Conservation (phyloP, 257 asterid genomes). For the Solanum sejunctum region DNA sequence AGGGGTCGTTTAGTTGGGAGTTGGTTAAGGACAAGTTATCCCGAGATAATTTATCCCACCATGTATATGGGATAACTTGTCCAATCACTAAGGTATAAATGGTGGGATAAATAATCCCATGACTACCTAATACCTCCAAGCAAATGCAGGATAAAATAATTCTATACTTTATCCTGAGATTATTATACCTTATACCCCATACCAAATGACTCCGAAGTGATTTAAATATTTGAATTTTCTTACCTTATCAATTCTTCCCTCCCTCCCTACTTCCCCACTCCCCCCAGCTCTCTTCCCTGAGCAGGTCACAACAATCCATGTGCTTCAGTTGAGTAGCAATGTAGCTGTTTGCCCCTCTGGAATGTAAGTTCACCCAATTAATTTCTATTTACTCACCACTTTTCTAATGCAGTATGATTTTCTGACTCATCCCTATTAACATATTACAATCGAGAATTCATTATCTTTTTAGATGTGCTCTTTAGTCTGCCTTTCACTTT, state of each 20-base stretch:
- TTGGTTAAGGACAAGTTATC: too few species aligned
- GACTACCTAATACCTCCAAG: too few species aligned
- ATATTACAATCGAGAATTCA: not conserved
- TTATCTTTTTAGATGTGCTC: not conserved
- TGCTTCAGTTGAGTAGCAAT: slow-evolving; percentile 68
- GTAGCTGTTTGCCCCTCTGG: slow-evolving; percentile 70
- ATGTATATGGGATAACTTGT: too few species aligned
- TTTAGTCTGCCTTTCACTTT: not conserved
- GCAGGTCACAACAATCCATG: slow-evolving; percentile 56
- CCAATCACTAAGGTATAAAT: too few species aligned
- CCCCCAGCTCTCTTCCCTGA: slow-evolving; percentile 59
- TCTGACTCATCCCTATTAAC: not conserved
- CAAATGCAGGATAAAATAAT: too few species aligned
- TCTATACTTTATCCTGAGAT: too few species aligned
- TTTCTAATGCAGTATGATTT: not conserved
- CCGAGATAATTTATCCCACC: too few species aligned
- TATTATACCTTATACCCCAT: too few species aligned
- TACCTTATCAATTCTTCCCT: not conserved
- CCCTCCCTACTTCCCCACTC: not conserved
- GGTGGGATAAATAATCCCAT: too few species aligned
- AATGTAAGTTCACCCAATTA: slow-evolving; percentile 37
- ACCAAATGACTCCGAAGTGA: not conserved
- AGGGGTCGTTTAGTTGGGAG: too few species aligned
- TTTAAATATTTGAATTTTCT: not conserved
- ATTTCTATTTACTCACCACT: not conserved